A percentile compares a stretch with the other conserved stretches of the same genome.
These are phyloP conservation scores for Buddleja alternifolia DNA, from an alignment of 257 asterid species.

Conservation along the genomic window DNA sequence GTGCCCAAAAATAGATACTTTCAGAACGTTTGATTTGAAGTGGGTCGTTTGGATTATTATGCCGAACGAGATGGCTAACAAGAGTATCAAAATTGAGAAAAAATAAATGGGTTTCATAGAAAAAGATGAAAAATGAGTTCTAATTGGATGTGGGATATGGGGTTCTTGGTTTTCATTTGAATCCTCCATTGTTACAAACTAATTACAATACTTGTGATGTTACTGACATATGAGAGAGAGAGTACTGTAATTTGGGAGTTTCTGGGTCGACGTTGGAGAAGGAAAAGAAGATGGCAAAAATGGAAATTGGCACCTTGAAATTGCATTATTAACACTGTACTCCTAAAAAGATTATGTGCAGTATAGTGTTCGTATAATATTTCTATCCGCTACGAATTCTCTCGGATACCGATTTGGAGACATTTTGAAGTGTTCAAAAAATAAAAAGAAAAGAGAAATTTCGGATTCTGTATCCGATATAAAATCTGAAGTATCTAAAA, in stretches of 20 bases:
- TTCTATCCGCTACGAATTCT: no score
- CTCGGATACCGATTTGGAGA: no score
- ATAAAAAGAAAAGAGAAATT: no score
- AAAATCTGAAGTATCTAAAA: no score
- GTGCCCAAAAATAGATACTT: constrained; percentile 34
- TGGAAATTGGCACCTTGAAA: not conserved
- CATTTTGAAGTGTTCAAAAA: no score
- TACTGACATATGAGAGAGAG: constrained; percentile 1
- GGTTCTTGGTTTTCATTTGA: constrained; percentile 42
- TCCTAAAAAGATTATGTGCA: no score
- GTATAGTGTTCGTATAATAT: no score
- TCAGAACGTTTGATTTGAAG: constrained; percentile 34
- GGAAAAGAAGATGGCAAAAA: constrained; percentile 20
- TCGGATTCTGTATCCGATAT: no score
- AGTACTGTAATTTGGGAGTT: not conserved
- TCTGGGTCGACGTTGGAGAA: not conserved
- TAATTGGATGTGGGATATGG: constrained; percentile 29
- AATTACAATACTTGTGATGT: not conserved
- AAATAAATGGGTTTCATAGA: constrained; percentile 44
- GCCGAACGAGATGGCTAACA: constrained; percentile 52
- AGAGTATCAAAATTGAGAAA: constrained; percentile 45
- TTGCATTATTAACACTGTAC: no score
- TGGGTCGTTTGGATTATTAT: constrained; percentile 23
- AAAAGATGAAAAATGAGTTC: constrained; percentile 11
- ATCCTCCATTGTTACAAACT: constrained; percentile 39